Evolutionary conservation across 2,329 filamentous ascomycete species (phyloP).

Genomic region (Diaporthe velutina): DNA sequence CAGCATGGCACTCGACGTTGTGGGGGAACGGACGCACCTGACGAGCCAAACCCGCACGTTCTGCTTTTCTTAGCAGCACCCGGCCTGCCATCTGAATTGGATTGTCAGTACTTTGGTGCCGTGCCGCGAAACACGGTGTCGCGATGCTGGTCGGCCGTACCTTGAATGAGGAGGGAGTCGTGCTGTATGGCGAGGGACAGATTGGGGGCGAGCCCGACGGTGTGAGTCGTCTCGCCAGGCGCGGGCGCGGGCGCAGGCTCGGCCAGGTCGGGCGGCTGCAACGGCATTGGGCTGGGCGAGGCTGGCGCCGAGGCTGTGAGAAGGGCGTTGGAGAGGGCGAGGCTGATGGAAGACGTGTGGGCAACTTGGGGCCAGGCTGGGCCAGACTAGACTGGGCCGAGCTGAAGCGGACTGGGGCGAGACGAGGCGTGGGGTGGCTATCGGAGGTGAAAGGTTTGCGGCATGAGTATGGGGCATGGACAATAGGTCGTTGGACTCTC

Average conservation of each 20-base stretch:
- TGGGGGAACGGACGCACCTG: conserved; percentile 15
- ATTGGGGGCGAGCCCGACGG: conserved; percentile 46
- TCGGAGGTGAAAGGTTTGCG: not conserved
- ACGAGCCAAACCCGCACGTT: conserved; percentile 41
- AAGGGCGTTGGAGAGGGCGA: not conserved
- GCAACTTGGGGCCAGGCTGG: not conserved
- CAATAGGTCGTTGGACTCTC: not conserved
- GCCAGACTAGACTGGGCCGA: not conserved
- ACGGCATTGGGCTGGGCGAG: conserved; percentile 21
- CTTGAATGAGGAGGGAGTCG: conserved; percentile 50
- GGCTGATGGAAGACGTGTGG: not conserved
- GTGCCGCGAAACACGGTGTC: not conserved
- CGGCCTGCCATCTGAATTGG: conserved; percentile 22
- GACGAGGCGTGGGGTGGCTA: not conserved
- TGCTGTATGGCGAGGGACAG: conserved; percentile 50
- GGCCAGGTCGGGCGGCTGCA: conserved; percentile 1
- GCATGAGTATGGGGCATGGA: too few species aligned
- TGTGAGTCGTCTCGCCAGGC: not conserved
- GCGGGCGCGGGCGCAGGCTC: not conserved
- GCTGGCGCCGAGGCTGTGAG: not conserved
- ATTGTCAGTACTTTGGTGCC: conserved; percentile 32
- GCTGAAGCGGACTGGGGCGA: not conserved
- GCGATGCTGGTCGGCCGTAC: conserved; percentile 43
- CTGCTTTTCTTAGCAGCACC: conserved; percentile 37
- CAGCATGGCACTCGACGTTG: not conserved